These are phyloP conservation scores for Dothiorella sarmentorum DNA, from an alignment of 2,329 filamentous ascomycete genomes.

Conservation along the genomic window DNA sequence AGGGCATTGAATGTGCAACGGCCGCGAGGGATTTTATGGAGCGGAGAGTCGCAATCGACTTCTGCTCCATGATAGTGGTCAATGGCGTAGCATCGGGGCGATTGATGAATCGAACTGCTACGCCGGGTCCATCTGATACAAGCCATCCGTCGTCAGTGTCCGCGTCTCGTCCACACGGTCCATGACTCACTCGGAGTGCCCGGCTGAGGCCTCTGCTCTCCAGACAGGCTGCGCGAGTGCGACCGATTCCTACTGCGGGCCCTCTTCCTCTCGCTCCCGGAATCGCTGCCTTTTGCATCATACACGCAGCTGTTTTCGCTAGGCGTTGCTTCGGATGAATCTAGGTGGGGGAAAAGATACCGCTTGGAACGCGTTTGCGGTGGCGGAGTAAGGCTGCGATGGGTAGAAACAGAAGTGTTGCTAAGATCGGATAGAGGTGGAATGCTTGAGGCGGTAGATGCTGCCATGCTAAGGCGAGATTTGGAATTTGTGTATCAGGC, in stretches of 20 bases:
- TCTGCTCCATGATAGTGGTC: slow-evolving; percentile 44
- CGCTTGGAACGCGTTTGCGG: not conserved
- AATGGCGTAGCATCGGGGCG: slow-evolving; percentile 36
- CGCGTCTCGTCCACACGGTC: not conserved
- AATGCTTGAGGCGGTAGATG: slow-evolving; percentile 5
- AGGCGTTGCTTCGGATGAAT: slow-evolving; percentile 19
- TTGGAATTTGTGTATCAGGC: slow-evolving; percentile 17
- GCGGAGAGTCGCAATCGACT: slow-evolving; percentile 40
- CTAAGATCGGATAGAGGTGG: slow-evolving; percentile 16
- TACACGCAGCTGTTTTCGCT: slow-evolving; percentile 19
- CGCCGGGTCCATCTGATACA: slow-evolving; percentile 5
- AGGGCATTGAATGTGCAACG: not conserved
- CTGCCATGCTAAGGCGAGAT: slow-evolving; percentile 13
- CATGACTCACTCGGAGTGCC: slow-evolving; percentile 14
- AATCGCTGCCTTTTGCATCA: slow-evolving; percentile 3
- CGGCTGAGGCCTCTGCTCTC: not conserved
- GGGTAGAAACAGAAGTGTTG: slow-evolving; percentile 4
- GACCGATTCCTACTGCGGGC: not conserved
- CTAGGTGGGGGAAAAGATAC: slow-evolving; percentile 13
- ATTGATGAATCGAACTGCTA: slow-evolving; percentile 25
- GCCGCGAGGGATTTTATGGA: slow-evolving; percentile 21
- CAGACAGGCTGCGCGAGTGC: not conserved
- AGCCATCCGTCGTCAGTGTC: not conserved
- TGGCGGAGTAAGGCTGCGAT: not conserved
- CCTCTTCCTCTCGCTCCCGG: not conserved